phyloP scores from a whole-genome alignment of 2,329 filamentous ascomycete genomes.

The Fusarium hainanense region DNA sequence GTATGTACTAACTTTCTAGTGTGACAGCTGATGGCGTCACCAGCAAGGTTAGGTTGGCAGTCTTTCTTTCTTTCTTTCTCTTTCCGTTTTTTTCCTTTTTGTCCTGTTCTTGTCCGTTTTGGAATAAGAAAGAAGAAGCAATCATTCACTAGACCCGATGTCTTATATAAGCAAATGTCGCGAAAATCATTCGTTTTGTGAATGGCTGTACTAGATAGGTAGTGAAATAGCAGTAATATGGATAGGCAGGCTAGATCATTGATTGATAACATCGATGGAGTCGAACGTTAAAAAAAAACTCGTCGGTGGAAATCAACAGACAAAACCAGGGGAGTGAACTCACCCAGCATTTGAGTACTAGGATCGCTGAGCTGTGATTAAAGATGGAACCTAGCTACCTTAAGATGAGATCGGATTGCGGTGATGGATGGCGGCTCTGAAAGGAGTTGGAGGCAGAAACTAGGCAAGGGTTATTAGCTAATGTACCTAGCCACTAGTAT shows the following conservation, averaged over 20 bases:
- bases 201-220: background rate
- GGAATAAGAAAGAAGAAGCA: constrained; percentile 36
- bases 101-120: background rate
- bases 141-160: background rate
- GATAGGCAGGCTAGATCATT: background rate
- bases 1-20: background rate
- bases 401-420: background rate
- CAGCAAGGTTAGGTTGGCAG: constrained; percentile 10
- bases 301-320: no score
- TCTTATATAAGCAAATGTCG: background rate
- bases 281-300: background rate
- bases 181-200: background rate
- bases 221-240: background rate
- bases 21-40: constrained; percentile 34
- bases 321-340: background rate
- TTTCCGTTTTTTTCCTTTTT: background rate
- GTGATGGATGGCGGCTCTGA: background rate
- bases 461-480: background rate
- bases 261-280: background rate
- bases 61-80: background rate
- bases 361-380: background rate
- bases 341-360: background rate
- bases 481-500: background rate
- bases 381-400: background rate
- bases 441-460: background rate